Evolutionary conservation across 2,329 filamentous ascomycete genomes (phyloP).

Genomic region (Truncatella angustata): DNA sequence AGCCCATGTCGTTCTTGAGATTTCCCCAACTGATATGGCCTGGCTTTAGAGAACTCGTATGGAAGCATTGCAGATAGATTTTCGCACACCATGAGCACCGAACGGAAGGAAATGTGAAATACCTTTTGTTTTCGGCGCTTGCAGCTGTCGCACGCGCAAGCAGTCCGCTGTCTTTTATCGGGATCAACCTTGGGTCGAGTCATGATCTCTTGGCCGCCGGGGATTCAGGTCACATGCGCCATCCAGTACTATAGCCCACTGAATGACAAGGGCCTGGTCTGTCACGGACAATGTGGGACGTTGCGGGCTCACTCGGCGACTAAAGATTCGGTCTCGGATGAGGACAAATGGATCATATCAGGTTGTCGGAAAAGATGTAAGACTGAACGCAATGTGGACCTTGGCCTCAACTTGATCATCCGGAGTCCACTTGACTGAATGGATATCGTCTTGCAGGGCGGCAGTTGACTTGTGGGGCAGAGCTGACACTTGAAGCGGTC

Average conservation of each 20-base stretch:
- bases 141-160: slow-evolving; percentile 63
- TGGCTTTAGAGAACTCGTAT: not conserved
- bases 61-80: not conserved
- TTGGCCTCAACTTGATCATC: not conserved
- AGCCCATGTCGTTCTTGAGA: not conserved
- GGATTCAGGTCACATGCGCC: slow-evolving; percentile 31
- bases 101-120: slow-evolving; percentile 23
- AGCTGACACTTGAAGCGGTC: not conserved
- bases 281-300: slow-evolving; percentile 25
- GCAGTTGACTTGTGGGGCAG: slow-evolving; percentile 15
- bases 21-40: not conserved
- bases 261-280: slow-evolving; percentile 21
- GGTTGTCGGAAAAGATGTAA: slow-evolving; percentile 26
- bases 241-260: slow-evolving; percentile 27
- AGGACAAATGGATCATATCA: slow-evolving; percentile 23
- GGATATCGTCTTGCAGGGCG: slow-evolving; percentile 15
- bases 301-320: slow-evolving; percentile 26
- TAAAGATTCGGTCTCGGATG: slow-evolving; percentile 29
- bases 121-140: slow-evolving; percentile 69
- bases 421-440: not conserved
- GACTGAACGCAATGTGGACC: not conserved
- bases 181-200: slow-evolving; percentile 54
- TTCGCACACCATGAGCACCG: not conserved
- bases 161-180: slow-evolving; percentile 61
- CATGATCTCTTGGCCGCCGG: slow-evolving; percentile 32